These are phyloP conservation scores for Diphasiastrum complanatum DNA, from an alignment of 83 land plant genomes.

Conservation along the genomic window DNA sequence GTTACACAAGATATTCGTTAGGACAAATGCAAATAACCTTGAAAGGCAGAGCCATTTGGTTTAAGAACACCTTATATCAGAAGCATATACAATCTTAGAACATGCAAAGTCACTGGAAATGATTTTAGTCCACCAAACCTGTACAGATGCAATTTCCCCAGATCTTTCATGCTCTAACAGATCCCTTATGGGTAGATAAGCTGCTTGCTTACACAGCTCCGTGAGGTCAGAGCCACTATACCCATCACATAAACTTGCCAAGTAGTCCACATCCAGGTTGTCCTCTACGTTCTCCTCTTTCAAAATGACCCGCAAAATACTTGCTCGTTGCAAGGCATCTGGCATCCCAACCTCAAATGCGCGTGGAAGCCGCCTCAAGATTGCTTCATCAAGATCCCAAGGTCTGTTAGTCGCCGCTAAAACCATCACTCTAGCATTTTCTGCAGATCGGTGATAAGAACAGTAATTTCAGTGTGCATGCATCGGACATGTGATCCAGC, in stretches of 20 bases:
- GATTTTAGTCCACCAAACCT: too few species aligned
- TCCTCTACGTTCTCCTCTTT: slow-evolving; percentile 73
- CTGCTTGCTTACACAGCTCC: slow-evolving; percentile 92
- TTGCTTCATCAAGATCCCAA: slow-evolving; percentile 95
- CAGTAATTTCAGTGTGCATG: too few species aligned
- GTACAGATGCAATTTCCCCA: neutral
- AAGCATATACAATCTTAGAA: too few species aligned
- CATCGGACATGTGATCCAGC: too few species aligned
- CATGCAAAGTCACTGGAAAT: too few species aligned
- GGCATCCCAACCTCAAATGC: slow-evolving; percentile 93
- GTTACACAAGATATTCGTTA: too few species aligned
- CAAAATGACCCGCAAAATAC: slow-evolving; percentile 71
- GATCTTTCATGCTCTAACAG: slow-evolving; percentile 52
- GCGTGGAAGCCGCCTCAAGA: slow-evolving; percentile 74
- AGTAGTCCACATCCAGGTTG: slow-evolving; percentile 49
- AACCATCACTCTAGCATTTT: slow-evolving; percentile 93
- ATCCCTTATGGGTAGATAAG: slow-evolving; percentile 82
- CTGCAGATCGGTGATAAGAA: too few species aligned
- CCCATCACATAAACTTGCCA: slow-evolving; percentile 79
- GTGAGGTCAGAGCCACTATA: slow-evolving; percentile 87
- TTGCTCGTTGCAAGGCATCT: slow-evolving; percentile 51
- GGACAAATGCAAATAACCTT: too few species aligned
- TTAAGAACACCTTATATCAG: too few species aligned
- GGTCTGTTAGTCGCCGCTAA: slow-evolving; percentile 99
- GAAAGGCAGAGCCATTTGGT: too few species aligned